Conservation (phyloP, 768 basidiomycete species). For the Phylloporus sp. region DNA sequence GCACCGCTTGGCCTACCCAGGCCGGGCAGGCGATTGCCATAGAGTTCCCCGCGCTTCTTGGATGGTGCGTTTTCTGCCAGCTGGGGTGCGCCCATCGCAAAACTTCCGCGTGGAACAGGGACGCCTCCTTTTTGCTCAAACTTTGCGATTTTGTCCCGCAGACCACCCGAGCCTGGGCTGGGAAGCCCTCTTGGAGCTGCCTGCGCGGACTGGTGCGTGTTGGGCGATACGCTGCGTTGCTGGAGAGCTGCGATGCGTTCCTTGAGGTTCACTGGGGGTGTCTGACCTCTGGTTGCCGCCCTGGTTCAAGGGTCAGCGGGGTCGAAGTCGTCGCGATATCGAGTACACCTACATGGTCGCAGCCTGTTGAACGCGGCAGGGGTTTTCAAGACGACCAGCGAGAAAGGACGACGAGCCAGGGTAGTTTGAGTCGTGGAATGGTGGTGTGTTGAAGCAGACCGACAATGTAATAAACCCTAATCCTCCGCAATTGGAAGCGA, state of each 20-base stretch:
- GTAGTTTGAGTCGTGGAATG: constrained; percentile 9
- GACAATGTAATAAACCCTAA: constrained; percentile 10
- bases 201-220: constrained; percentile 31
- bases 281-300: constrained; percentile 24
- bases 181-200: constrained; percentile 29
- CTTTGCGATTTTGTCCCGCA: constrained; percentile 70
- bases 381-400: constrained; percentile 21
- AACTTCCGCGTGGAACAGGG: constrained; percentile 70
- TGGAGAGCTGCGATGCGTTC: constrained; percentile 82
- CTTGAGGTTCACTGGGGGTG: constrained; percentile 53
- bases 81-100: constrained; percentile 65
- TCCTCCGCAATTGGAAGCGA: constrained; percentile 3
- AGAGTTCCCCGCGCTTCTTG: constrained; percentile 59
- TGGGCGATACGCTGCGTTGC: constrained; percentile 40
- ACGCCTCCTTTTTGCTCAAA: constrained; percentile 76
- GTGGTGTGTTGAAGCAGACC: constrained; percentile 8
- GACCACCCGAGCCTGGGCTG: constrained; percentile 26
- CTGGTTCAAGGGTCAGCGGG: constrained; percentile 21
- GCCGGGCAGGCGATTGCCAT: constrained; percentile 62
- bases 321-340: background rate
- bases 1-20: constrained; percentile 22
- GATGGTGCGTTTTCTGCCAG: constrained; percentile 40
- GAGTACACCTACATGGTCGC: constrained; percentile 21
- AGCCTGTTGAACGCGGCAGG: background rate
- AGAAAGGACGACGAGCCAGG: constrained; percentile 20